Base-by-base conservation (phyloP, 495 filamentous ascomycete species). In the Thermochaetoides thermophila region DNA sequence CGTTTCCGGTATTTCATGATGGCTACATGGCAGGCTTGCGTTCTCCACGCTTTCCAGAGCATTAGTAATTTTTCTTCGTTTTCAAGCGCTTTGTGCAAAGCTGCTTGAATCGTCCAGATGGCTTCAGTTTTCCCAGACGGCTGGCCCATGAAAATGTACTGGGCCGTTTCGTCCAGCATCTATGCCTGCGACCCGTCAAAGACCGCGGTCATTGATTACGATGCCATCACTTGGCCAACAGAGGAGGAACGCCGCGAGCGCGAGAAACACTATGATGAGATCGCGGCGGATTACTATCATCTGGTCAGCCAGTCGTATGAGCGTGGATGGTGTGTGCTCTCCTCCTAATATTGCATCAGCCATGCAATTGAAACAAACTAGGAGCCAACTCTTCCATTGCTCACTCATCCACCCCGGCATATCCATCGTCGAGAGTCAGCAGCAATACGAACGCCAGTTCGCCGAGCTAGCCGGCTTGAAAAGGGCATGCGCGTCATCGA, bases 341-440 rank as follows among this genome's bases (percentile, higher is more conserved):
- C 1, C 11, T 17, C 16, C 21, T n/a, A 8, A 9, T 10, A 20
- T 11, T 31, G 11, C 15, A 5, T 20, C 5, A 1, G 15, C 1
- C 4, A 8, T 17, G 4, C 13, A 1, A 12, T 11, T 4, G 2
- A 4, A 8, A 16, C 5, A 25, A 8, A 10, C 10, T 21, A 39
- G 41, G 42, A 38, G 43, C 33, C 39, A 42, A 17, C 32, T 30
- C 7, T 46, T 46, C 39, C 43, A 46, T 23, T 46, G 34, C 35
- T 32, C 43, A 15, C 43, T 39, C 9, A 17, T 42, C 27, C 26
- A 29, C 4, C 43, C 43, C 9, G 39, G 35, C 11, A 25, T 42
- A 21, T 39, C 38, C 16, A 28, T 46, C 28, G 8, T 15, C 20
- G 43, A 42, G 31, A 42, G 39, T 39, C 38, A 39, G 35, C 36